Evolutionary conservation across 2,329 filamentous ascomycete genomes (phyloP), one percentile per base, ranked within the genome.

Genomic region (Endocalyx cinctus): DNA sequence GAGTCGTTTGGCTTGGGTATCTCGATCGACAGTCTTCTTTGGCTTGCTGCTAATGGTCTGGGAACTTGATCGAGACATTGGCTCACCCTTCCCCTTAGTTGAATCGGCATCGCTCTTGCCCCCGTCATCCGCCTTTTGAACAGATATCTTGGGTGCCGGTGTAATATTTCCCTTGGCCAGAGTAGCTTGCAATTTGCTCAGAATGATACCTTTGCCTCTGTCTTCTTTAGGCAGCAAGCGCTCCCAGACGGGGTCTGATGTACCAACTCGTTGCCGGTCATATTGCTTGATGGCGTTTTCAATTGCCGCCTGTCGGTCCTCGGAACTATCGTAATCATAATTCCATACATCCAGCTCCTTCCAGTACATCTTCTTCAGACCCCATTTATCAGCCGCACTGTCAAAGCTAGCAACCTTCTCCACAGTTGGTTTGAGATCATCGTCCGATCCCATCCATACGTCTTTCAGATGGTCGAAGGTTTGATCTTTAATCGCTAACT

Each of bases 311-410:
- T 86, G 66, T 18, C 78, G 71, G 39, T 77, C 69, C 19, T 72
- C 67, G 13, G 67, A 57, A 23, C 55, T 63, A 27, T 64, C 61
- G 48, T 82, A 82, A 17, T 71, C 60, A 52, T 79, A 79, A 37
- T 67, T 71, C 69, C 73, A 82, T 15, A 80, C 73, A 44, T 82
- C 77, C 11, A 82, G 64, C 43, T 82, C 78, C 54, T 72, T 79
- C 69, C 72, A 82, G 41, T 68, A 74, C 16, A 64, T 59, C 57
- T 74, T 77, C 40, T 70, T 69, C 45, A 82, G 57, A 20, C 62
- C 57, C 67, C 72, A 82, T 43, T 67, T 76, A 39, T 72, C 66
- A 5, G 59, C 59, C 3, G 62, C 54, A 5, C 63, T 42, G 37
- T 71, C 64, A 34, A 67, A 66, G 37, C 74, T 70, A 18, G 74